Base-by-base conservation (phyloP, 2,329 filamentous ascomycete genomes). In the Phialocephala sp. region DNA sequence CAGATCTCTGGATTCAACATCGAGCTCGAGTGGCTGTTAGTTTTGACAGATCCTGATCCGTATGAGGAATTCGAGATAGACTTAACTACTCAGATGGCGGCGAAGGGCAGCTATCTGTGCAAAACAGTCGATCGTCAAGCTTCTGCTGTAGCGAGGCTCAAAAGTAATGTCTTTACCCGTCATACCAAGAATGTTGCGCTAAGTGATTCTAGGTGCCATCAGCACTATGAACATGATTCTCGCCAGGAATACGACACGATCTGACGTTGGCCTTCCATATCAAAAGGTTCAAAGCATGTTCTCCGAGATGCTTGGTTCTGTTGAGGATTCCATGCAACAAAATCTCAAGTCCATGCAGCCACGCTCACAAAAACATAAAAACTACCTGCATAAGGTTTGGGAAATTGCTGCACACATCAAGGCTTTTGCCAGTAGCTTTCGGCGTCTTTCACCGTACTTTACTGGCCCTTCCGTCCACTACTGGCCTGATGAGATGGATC, bases 21-120 rank as follows among this genome's bases (percentile, higher is more conserved):
- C 11, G 75, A 83, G 4, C 81, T 84, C 47, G 74, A 87, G n/a
- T 88, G 87, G 82, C 70, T 85, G 50, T 71, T 83, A 22, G 80
- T 82, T 8, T 88, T 55, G 79, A 82, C 50, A 85, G 85, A 69
- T 85, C 87, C 62, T n/a, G 18, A 22, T 59, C 41, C 61, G 43
- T 5, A 24, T 8, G 41, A 60, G 15, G 50, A 37, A 57, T 60
- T 60, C 4, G 76, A 71, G 2, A 72, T 76, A 47, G 80, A 78
- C 24, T 67, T 86, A 15, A 77, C 74, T 5, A 84, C 84, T 68
- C 84, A 66, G 37, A 35, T 70, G 59, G 15, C 62, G 18, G 27
- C 54, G 54, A 68, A 65, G 56, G 58, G 62, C 12, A 50, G 68
- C 43, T 66, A 68, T 60, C 36, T 70, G 24, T 61, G 59, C 39